Percentiles rank a stretch among this genome's conserved stretches.
These are phyloP conservation scores for Aspergillus haitiensis DNA, from an alignment of 495 filamentous ascomycete species.

Conservation along the genomic window DNA sequence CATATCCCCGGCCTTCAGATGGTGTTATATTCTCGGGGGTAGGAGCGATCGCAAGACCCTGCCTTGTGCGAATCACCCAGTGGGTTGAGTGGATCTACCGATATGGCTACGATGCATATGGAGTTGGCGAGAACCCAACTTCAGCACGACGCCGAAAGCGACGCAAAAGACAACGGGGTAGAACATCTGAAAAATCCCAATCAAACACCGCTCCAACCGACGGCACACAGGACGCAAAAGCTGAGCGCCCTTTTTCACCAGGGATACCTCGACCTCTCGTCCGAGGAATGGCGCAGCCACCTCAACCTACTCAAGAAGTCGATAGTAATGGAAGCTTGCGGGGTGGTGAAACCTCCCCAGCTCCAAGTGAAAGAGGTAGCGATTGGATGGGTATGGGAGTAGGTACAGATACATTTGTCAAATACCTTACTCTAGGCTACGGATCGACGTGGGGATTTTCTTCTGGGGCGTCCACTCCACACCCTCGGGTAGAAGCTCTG, in stretches of 20 bases:
- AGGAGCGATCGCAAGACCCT: conserved; percentile 63
- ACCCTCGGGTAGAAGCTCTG: conserved; percentile 26
- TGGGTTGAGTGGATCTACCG: conserved; percentile 86
- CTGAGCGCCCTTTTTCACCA: conserved; percentile 35
- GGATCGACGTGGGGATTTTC: conserved; percentile 57
- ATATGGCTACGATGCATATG: conserved; percentile 77
- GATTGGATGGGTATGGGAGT: conserved; percentile 34
- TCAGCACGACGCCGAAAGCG: conserved; percentile 51
- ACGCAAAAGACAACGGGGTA: conserved; percentile 31
- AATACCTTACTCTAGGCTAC: conserved; percentile 63
- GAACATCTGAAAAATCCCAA: conserved; percentile 9
- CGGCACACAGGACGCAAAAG: conserved; percentile 21
- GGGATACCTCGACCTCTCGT: conserved; percentile 51
- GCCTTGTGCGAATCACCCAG: conserved; percentile 63
- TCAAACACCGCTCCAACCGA: conserved; percentile 4
- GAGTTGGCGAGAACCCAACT: conserved; percentile 70
- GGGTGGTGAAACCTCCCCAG: conserved; percentile 22
- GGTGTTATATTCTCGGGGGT: conserved; percentile 82
- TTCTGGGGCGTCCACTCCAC: conserved; percentile 29
- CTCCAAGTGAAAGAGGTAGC: conserved; percentile 23
- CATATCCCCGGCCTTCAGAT: conserved; percentile 65
- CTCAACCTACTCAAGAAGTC: conserved; percentile 25
- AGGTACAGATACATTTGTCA: conserved; percentile 53
- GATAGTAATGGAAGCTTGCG: conserved; percentile 15
- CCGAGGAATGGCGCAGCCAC: conserved; percentile 27